Base-by-base conservation (phyloP, 345 rosid genomes). In the Eucalyptus dawsonii region DNA sequence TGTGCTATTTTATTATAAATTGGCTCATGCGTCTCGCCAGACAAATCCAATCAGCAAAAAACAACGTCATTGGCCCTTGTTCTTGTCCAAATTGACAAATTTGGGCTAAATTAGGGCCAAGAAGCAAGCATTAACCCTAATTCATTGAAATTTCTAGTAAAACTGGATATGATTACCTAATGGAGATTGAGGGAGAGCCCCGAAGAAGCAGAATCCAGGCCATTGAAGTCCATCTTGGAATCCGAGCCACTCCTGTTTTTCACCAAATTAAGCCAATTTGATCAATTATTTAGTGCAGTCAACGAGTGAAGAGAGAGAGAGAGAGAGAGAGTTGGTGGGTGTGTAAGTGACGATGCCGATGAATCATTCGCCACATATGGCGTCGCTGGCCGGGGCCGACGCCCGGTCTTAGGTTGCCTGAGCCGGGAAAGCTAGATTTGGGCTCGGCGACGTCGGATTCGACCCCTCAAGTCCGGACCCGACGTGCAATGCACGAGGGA, bases 401-500 rank as follows among this genome's bases (percentile, higher is more conserved):
- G 0, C 62, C 62, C 3, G 29, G 62, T 56, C 62, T 56, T 56
- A 25, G 62, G 62, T 24, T 56, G 29, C 13, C 14, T 25, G 13
- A 56, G 29, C 62, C 62, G 13, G 62, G 13, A 56, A 25, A 56
- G 62, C 62, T 56, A 24, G 62, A 56, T 56, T 11, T 24, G 29
- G 29, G 62, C 62, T 56, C 29, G 13, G 29, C 29, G 2, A 10
- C 0, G 11, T 53, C 58, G 5, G 58, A 53, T 53, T 21, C 62
- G 13, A 9, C 14, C 62, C 29, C 62, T 24, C 2, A 6, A 56
- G 29, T 56, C 62, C 13, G 0, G 29, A 56, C 1, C 6, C 29
- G 13, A 24, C 27, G 0, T 56, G 62, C 29, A 56, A 56, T 56
- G 62, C 62, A 24, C 14, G 0, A 22, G 13, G 29, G 0, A 56